phyloP scores from a whole-genome alignment of 805 yeast species.

The Ogataea nitratoaversa region DNA sequence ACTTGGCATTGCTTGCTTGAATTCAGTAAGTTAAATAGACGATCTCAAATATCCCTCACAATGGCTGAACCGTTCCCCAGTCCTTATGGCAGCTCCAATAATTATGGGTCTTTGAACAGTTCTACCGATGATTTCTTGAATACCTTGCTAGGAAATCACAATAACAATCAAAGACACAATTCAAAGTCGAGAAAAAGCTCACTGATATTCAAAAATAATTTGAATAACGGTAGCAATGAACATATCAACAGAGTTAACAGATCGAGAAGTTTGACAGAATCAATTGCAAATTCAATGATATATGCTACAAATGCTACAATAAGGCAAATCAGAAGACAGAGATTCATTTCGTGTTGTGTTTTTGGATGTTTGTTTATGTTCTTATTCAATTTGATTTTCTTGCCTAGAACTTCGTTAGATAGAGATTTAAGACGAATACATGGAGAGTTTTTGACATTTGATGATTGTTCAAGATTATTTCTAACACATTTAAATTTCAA shows the following conservation, averaged over 20 bases:
- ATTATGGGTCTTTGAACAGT: conserved; percentile 5
- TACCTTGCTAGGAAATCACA: conserved; percentile 9
- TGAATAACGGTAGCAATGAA: conserved; percentile 6
- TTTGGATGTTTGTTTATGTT: conserved; percentile 50
- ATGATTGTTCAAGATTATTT: conserved; percentile 65
- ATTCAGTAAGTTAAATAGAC: background rate
- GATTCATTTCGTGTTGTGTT: conserved; percentile 42
- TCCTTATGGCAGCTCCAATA: conserved; percentile 8
- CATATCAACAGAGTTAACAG: conserved; percentile 10
- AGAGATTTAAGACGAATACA: conserved; percentile 78
- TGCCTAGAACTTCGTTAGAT: conserved; percentile 80
- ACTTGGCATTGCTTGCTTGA: background rate
- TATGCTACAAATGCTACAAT: conserved; percentile 25
- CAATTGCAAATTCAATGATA: conserved; percentile 25
- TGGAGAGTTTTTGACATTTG: conserved; percentile 56
- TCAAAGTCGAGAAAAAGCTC: conserved; percentile 12
- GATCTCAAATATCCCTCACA: background rate
- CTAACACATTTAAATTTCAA: conserved; percentile 25
- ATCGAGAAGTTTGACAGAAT: conserved; percentile 26
- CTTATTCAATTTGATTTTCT: conserved; percentile 62
- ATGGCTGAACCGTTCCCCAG: conserved; percentile 21
- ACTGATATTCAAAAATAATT: conserved; percentile 7
- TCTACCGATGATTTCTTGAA: conserved; percentile 15
- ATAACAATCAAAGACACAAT: conserved; percentile 2
- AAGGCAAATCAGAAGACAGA: conserved; percentile 26